phyloP scores from a whole-genome alignment of 202 grass and related monocot species.

The Alloteropsis angusta region DNA sequence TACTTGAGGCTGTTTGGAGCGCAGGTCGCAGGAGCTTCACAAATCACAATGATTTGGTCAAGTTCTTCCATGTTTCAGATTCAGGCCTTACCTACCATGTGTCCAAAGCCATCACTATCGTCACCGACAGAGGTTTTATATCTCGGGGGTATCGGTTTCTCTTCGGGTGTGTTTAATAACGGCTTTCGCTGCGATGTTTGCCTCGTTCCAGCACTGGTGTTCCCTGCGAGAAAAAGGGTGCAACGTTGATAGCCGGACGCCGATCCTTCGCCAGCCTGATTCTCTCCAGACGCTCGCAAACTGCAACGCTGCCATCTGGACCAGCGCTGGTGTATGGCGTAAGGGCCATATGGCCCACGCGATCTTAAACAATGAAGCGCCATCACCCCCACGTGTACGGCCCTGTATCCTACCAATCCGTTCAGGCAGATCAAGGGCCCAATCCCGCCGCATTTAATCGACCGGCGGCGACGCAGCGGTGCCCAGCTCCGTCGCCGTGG shows the following conservation, averaged over 20 bases:
- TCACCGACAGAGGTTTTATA: neutral
- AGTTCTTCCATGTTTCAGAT: neutral
- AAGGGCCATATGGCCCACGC: neutral
- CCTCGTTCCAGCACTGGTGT: neutral
- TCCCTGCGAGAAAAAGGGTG: neutral
- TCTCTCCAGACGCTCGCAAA: neutral
- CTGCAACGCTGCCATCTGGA: neutral
- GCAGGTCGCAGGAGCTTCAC: neutral
- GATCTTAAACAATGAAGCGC: slow-evolving; percentile 30
- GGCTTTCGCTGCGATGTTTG: neutral
- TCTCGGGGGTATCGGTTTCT: neutral
- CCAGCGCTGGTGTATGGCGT: neutral
- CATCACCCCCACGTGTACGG: neutral
- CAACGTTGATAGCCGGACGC: neutral
- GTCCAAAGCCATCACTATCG: neutral
- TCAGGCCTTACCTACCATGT: neutral
- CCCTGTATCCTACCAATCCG: slow-evolving; percentile 7
- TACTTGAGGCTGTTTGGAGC: neutral
- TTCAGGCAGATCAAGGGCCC: slow-evolving; percentile 27
- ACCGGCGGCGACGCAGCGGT: neutral
- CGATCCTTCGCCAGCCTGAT: neutral
- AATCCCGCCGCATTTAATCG: slow-evolving; percentile 22
- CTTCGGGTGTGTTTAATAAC: neutral
- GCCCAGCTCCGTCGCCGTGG: neutral
- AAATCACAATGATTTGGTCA: neutral